Base-by-base conservation (phyloP, 257 asterid genomes). In the Cruciata laevipes region DNA sequence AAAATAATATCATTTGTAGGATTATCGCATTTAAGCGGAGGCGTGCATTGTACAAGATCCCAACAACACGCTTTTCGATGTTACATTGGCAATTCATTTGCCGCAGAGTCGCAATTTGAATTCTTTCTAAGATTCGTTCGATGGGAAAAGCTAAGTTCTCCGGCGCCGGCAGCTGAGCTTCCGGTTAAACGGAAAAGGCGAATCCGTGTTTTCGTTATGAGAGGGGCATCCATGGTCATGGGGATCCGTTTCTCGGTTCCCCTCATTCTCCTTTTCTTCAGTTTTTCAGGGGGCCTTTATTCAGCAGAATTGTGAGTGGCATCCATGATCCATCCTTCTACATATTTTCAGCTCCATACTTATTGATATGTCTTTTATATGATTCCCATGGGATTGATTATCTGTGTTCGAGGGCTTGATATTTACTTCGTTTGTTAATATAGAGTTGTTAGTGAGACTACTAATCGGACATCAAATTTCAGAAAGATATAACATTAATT, bases 291-390 rank as follows among this genome's bases (percentile, higher is more conserved):
- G 67, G 49, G 25, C 65, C 67, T 82, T 63, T 76, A 47, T 63
- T 81, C 84, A 58, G 77, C 84, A 65, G 78, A 73, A 70, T 68
- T 31, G 96, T 87, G 72, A 84, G 89, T n/a, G n/a, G n/a, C n/a
- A n/a, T n/a, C n/a, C n/a, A n/a, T n/a, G n/a, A n/a, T 75, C 16
- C 38, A 27, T 18, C 56, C 71, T 65, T 35, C 17, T 3, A 16
- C 60, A 70, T 60, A 30, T 42, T 72, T 58, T 18, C 33, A 60
- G 25, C 32, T 44, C 25, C 3, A 53, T 16, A 21, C 66, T 7
- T 32, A 14, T 27, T 16, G 27, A 17, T 61, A 18, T 21, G 25
- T 33, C 10, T 53, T 53, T 53, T 20, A 6, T 33, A 1, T 42
- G n/a, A 14, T 61, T 58, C 20, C 3, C 32, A 23, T 2, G 16